Percentiles rank a stretch among this genome's conserved stretches.
phyloP scores from a whole-genome alignment of 2,329 filamentous ascomycete genomes.

The Cercospora berteroae region DNA sequence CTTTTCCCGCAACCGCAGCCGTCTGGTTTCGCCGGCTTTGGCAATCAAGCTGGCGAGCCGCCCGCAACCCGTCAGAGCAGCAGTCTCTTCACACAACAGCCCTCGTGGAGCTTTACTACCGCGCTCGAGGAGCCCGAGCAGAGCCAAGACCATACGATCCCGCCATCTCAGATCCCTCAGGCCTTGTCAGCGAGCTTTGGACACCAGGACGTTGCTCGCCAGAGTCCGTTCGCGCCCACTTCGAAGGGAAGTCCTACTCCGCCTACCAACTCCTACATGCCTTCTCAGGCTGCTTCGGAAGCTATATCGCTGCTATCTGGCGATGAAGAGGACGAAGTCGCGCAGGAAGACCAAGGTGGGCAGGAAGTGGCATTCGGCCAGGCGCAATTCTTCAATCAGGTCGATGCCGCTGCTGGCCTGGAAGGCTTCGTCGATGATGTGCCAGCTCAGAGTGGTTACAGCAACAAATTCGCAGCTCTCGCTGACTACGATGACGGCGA shows the following conservation, averaged over 20 bases:
- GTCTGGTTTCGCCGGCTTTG: too few species aligned
- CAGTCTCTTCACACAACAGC: background rate
- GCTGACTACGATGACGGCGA: constrained; percentile 14
- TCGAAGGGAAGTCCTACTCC: constrained; percentile 11
- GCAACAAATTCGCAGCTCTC: constrained; percentile 16
- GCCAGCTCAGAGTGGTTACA: background rate
- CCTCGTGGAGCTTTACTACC: constrained; percentile 13
- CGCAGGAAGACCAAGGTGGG: background rate
- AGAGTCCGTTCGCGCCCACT: constrained; percentile 8
- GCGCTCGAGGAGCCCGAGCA: constrained; percentile 4
- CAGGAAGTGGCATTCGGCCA: constrained; percentile 11
- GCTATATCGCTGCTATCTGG: constrained; percentile 28
- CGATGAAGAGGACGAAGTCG: constrained; percentile 16
- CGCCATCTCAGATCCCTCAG: constrained; percentile 25
- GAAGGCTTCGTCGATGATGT: background rate
- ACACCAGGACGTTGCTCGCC: constrained; percentile 4
- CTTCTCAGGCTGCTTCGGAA: constrained; percentile 20
- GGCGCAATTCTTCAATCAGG: constrained; percentile 12
- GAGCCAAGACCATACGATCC: constrained; percentile 25
- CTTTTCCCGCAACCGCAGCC: background rate
- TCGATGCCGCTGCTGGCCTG: background rate
- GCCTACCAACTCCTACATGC: constrained; percentile 21
- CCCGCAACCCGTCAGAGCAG: background rate
- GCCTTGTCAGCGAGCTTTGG: constrained; percentile 28
- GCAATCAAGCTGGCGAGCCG: too few species aligned